A percentile compares a stretch with the other conserved stretches of the same genome.
Evolutionary conservation across 495 filamentous ascomycete species (phyloP).

Genomic region (Podospora bellae-mahoneyi): DNA sequence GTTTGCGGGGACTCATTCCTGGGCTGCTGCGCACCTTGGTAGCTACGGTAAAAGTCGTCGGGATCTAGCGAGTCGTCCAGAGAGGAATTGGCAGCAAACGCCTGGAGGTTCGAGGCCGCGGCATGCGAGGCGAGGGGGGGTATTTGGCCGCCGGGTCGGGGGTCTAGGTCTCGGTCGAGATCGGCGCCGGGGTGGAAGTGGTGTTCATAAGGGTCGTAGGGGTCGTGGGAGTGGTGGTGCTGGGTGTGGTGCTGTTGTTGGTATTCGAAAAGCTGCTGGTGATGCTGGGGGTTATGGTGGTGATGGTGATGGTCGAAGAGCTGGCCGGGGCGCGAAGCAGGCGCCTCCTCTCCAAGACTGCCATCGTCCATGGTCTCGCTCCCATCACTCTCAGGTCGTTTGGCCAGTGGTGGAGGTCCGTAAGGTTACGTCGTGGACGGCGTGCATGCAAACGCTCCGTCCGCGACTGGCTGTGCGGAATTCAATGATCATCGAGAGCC

Average conservation of each 20-base stretch:
- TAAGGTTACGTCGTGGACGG: constrained; percentile 5
- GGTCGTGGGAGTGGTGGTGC: constrained; percentile 1
- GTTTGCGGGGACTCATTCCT: constrained; percentile 24
- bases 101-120: constrained; percentile 35
- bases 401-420: background rate
- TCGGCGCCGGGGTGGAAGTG: constrained; percentile 13
- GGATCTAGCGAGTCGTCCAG: constrained; percentile 41
- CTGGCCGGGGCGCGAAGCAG: constrained; percentile 27
- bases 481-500: constrained; percentile 30
- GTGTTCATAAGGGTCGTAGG: constrained; percentile 7
- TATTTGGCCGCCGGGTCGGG: constrained; percentile 12
- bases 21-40: constrained; percentile 40
- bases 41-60: constrained; percentile 53
- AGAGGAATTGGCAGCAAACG: constrained; percentile 37
- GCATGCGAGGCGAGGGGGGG: constrained; percentile 36
- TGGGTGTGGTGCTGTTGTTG: constrained; percentile 13
- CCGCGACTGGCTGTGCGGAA: constrained; percentile 26
- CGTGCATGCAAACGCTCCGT: constrained; percentile 20
- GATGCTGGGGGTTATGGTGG: constrained; percentile 25
- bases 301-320: constrained; percentile 30
- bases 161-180: constrained; percentile 15
- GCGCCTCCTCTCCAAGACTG: constrained; percentile 33
- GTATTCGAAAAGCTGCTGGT: constrained; percentile 12
- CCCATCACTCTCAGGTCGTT: constrained; percentile 6
- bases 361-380: constrained; percentile 38